Evolutionary conservation across 805 yeast genomes (phyloP), one percentile per base, ranked within the genome.

Genomic region (Yarrowia keelungensis): DNA sequence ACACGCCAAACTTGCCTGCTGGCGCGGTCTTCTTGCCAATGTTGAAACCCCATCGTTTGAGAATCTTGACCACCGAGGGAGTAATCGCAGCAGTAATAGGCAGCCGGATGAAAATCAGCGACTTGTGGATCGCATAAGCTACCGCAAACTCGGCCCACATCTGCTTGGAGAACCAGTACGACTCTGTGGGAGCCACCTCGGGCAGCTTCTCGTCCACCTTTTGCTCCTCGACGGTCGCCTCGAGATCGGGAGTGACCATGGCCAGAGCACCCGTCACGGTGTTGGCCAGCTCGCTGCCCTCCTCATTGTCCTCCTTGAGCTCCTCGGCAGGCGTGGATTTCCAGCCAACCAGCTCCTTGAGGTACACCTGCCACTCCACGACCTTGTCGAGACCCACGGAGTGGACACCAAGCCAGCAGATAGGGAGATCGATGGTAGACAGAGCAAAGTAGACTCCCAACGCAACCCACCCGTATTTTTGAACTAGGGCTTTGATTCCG

Each of bases 1-100:
- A 77, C n/a, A 82, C 80, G 39, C 92, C 87, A 76, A 89, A 82
- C 16, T 69, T 75, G 1, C 78, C 76, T 22, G 74, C 71, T 5
- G 74, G 75, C 19, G 19, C 19, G n/a, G 75, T 74, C 67, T 78
- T 78, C 71, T 72, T 75, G 75, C 91, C 94, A 69, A 91, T 86
- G 69, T 87, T 86, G 80, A 91, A 92, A 1, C 97, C 97, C 90
- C 91, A 87, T 26, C 83, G 79, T 69, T 90, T 85, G 71, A 94
- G 82, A 58, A 80, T 75, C 66, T 78, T 81, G 5, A 92, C 97
- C 1, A 92, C 83, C 1, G 86, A 76, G 7, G 99, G 99, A 0
- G 98, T 92, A 12, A 93, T 84, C 2, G 97, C 97, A 0, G 97
- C 97, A 0, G 98, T 89, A 39, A 92, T 77, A 14, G 99, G 99